phyloP scores from a whole-genome alignment of 768 basidiomycete species.

The Trametes sanguinea region DNA sequence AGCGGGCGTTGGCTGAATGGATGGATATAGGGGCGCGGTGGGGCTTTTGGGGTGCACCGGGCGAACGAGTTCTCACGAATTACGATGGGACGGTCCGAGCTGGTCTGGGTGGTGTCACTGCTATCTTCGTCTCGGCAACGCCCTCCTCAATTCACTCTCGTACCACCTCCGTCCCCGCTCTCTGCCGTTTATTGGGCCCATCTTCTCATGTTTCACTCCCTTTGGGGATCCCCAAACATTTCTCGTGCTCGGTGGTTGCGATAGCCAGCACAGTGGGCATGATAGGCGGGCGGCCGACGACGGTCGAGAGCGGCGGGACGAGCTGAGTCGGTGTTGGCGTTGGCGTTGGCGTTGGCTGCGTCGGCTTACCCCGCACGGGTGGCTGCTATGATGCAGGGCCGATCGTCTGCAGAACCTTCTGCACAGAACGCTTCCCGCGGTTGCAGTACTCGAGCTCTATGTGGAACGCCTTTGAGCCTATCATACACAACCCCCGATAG shows the following conservation, averaged over 20 bases:
- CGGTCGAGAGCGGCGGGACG: too few species aligned
- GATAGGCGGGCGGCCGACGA: too few species aligned
- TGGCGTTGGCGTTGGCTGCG: not conserved
- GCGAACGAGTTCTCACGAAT: slow-evolving; percentile 6
- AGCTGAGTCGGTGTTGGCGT: not conserved
- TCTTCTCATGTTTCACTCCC: slow-evolving; percentile 10
- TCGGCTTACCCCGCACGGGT: slow-evolving; percentile 1
- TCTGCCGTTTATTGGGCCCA: not conserved
- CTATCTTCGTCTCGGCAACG: slow-evolving; percentile 13
- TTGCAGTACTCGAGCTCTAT: too few species aligned
- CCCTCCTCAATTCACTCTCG: slow-evolving; percentile 10
- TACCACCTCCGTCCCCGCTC: slow-evolving; percentile 7
- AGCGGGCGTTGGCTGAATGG: not conserved
- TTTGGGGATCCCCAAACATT: slow-evolving; percentile 15
- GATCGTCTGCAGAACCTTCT: slow-evolving; percentile 2
- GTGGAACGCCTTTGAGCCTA: too few species aligned
- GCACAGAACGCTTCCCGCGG: not conserved
- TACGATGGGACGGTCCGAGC: not conserved
- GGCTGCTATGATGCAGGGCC: not conserved
- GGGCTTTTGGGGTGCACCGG: slow-evolving; percentile 16
- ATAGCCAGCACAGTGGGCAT: too few species aligned
- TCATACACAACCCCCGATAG: slow-evolving; percentile 19
- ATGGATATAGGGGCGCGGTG: slow-evolving; percentile 7
- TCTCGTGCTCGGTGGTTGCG: not conserved
- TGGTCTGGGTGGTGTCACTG: slow-evolving; percentile 18